Evolutionary conservation across 805 yeast species (phyloP), one percentile per base, ranked within the genome.

Genomic region (Ogataea wickerhamii): DNA sequence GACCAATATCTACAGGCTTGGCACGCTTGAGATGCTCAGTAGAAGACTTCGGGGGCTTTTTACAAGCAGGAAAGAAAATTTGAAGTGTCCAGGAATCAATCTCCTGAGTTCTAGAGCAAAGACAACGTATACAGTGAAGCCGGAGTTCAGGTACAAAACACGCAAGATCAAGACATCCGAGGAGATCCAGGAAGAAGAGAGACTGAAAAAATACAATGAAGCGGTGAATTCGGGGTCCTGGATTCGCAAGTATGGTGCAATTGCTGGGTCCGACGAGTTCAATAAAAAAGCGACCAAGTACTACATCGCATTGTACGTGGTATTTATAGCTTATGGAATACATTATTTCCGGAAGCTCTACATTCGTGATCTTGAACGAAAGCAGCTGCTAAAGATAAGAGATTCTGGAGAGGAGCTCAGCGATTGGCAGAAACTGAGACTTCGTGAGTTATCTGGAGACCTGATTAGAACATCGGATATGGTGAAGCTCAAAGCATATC

Each of bases 321-420:
- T 73, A 7, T 73, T 81, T 52, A 56, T 78, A 20, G 65, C 73
- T 16, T 74, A 80, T 40, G 85, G 87, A 36, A 70, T 76, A 40
- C 71, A 71, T 53, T 78, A 80, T 56, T 80, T 83, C 78, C 68
- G 77, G 49, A 83, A 82, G 51, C 58, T 82, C 35, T 83, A 74
- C 56, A 62, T 68, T 31, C 79, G 79, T 59, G 91, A 84, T 44
- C 66, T 74, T 41, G 87, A 82, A 52, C 62, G 78, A 41, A 63
- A 58, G 35, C 59, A 55, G 14, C 41, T 63, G 34, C 36, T 58
- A 13, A 51, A 56, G 29, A 45, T 49, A 27, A 45, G 60, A 34
- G 63, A 56, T 27, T 17, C 61, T 29, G 71, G 71, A 3, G 58
- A 54, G 2, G 48, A 57, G 7, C 61, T 76, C 18, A 71, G 74